These are phyloP conservation scores for Aspergillus haitiensis DNA, from an alignment of 495 filamentous ascomycete species.

Conservation along the genomic window DNA sequence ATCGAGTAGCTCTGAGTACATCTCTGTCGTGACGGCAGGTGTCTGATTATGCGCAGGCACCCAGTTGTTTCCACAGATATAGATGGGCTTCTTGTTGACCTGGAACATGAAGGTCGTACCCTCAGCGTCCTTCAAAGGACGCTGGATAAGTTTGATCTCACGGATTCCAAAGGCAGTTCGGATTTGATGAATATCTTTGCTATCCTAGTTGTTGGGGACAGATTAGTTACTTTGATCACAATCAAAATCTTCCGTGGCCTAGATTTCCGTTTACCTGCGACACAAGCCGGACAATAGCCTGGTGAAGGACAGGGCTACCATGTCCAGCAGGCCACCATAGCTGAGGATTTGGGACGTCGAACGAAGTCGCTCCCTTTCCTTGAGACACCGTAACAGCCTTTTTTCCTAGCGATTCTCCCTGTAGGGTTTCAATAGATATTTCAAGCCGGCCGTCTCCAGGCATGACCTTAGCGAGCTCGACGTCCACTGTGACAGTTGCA, in stretches of 20 bases:
- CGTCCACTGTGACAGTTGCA: not conserved
- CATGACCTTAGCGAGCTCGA: not conserved
- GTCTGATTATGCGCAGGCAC: slow-evolving; percentile 7
- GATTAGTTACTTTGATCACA: not conserved
- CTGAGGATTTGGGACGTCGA: not conserved
- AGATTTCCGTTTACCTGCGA: not conserved
- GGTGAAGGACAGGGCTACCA: not conserved
- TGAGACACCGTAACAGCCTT: not conserved
- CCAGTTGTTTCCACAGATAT: slow-evolving; percentile 13
- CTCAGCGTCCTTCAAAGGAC: not conserved
- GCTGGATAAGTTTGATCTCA: slow-evolving; percentile 3
- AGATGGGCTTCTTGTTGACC: slow-evolving; percentile 10
- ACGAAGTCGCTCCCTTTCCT: not conserved
- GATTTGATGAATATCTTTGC: not conserved
- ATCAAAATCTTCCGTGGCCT: not conserved
- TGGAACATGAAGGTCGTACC: slow-evolving; percentile 9
- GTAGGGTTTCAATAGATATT: not conserved
- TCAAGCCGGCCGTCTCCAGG: not conserved
- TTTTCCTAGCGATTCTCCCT: not conserved
- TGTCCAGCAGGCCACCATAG: not conserved
- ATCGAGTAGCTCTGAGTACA: not conserved
- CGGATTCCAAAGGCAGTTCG: not conserved
- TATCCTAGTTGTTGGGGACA: not conserved
- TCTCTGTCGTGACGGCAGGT: not conserved
- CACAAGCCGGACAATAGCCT: not conserved